Percentiles rank a stretch among this genome's conserved stretches.
These are phyloP conservation scores for Lachnellula willkommii DNA, from an alignment of 2,329 filamentous ascomycete species.

Conservation along the genomic window DNA sequence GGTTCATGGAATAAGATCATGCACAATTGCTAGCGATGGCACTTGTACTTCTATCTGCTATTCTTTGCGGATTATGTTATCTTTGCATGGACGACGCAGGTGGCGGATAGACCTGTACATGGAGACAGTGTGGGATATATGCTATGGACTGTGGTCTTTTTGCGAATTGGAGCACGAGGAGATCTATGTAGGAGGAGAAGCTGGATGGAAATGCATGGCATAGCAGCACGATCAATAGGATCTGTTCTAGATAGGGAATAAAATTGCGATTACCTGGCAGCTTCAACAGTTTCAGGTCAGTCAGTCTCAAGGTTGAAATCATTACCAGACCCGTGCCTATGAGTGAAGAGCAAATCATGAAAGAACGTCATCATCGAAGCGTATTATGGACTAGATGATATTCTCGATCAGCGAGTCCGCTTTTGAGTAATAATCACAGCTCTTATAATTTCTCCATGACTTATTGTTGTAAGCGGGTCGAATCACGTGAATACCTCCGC, in stretches of 20 bases:
- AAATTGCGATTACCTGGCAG: background rate
- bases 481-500: background rate
- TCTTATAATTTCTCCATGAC: no score
- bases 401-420: background rate
- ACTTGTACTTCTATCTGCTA: constrained; percentile 17
- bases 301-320: no score
- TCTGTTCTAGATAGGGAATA: constrained; percentile 1
- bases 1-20: constrained; percentile 18
- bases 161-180: background rate
- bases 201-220: background rate
- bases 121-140: constrained; percentile 13
- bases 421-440: no score
- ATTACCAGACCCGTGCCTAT: background rate
- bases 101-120: constrained; percentile 18
- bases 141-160: background rate
- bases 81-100: constrained; percentile 20
- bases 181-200: background rate
- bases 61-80: constrained; percentile 18
- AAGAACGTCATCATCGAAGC: no score
- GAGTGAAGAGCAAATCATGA: background rate
- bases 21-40: constrained; percentile 27
- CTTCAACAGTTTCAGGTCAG: background rate
- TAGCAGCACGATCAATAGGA: constrained; percentile 4
- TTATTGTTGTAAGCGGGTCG: no score
- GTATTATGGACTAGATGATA: background rate